Percentiles rank a stretch among this genome's conserved stretches.
These are phyloP conservation scores for Ochromonas danica DNA, from an alignment of 108 stramenopile species.

Conservation along the genomic window DNA sequence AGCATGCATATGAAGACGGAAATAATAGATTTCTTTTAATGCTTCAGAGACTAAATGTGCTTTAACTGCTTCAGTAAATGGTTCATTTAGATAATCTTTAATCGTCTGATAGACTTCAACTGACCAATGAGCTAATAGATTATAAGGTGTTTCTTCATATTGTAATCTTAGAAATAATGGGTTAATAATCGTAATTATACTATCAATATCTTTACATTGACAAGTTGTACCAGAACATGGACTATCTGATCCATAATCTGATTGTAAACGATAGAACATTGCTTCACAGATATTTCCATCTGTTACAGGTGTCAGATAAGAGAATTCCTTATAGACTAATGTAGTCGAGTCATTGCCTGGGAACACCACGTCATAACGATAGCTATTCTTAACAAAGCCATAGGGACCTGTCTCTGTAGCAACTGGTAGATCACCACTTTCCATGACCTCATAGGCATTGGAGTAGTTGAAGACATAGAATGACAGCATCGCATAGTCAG, in stretches of 20 bases:
- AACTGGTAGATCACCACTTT: conserved; percentile 1
- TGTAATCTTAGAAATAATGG: not conserved
- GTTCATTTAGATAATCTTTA: not conserved
- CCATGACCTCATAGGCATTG: not conserved
- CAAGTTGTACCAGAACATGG: not conserved
- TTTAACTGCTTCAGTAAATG: conserved; percentile 18
- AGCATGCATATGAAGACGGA: not conserved
- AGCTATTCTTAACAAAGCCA: conserved; percentile 11
- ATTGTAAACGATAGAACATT: conserved; percentile 31
- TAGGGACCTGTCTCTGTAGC: conserved; percentile 5
- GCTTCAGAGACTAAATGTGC: conserved; percentile 30
- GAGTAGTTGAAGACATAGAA: not conserved
- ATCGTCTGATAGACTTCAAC: not conserved
- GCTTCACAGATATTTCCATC: conserved; percentile 18
- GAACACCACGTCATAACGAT: conserved; percentile 12
- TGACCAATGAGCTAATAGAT: conserved; percentile 11
- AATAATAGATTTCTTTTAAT: conserved; percentile 27
- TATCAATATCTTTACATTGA: conserved; percentile 2
- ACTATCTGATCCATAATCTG: not conserved
- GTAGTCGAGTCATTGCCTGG: not conserved
- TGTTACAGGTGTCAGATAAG: not conserved
- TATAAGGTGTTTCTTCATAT: not conserved
- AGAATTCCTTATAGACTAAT: conserved; percentile 1
- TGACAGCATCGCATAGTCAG: conserved; percentile 1
- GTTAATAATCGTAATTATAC: conserved; percentile 25